Base-by-base conservation (phyloP, 805 yeast genomes). In the Candida anglica region DNA sequence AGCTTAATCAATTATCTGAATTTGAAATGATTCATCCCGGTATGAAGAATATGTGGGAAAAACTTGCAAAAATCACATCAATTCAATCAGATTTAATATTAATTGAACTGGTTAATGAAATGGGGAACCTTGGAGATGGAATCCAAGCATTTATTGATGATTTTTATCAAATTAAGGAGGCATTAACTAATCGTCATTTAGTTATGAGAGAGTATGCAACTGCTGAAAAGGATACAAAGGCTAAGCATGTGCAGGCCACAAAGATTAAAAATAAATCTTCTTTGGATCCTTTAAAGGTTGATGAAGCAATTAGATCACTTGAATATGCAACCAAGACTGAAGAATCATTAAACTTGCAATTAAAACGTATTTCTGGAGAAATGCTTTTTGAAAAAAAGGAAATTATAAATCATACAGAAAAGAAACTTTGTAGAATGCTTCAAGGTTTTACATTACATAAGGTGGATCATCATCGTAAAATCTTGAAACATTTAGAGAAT, bases 151-250 rank as follows among this genome's bases (percentile, higher is more conserved):
- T 87, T 19, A 64, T 77, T 3, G 74, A 75, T 40, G 96, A 89
- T 47, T 81, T 93, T 11, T 93, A 81, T 56, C 80, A 83, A 38
- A 82, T 89, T 37, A 93, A 93, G 57, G 98, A 93, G 59, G 82
- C 96, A 0, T 66, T 93, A 35, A 93, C 98, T 0, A 89, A 91
- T 59, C 71, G 98, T 39, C 96, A 93, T 56, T 67, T 93, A 37
- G 61, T 91, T 24, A 93, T 93, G 96, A 73, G 97, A 34, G 98
- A 93, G 44, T 66, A 87, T 33, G 50, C 75, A 20, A 83, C 77
- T 50, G 89, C 96, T 2, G 95, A 89, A 55, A 76, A 79, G 6
- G 76, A 69, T 37, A 78, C 95, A 1, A 77, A 74, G 45, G 60
- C 74, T 19, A 83, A 77, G 48, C 95, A 86, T 48, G 74, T 77